Evolutionary conservation across 106 monocot species (phyloP).

Genomic region (Dioscorea dumetorum): DNA sequence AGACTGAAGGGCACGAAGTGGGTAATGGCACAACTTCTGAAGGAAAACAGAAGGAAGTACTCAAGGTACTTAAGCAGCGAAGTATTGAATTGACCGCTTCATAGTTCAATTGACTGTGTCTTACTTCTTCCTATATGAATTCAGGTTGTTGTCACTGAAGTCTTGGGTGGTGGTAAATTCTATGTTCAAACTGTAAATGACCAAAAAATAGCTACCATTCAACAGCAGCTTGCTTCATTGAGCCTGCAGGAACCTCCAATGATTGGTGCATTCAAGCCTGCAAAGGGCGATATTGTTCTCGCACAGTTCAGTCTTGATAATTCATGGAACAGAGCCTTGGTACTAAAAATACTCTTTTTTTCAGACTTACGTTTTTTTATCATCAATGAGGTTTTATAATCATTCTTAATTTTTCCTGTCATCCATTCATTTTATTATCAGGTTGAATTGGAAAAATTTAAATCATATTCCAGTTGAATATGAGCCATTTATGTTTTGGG

Average conservation of each 20-base stretch:
- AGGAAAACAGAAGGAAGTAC: slow-evolving; percentile 75
- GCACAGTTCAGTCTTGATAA: slow-evolving; percentile 88
- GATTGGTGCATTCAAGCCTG: slow-evolving; percentile 81
- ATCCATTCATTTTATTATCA: too few relatives aligned
- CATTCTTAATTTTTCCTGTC: too few relatives aligned
- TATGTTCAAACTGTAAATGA: slow-evolving; percentile 87
- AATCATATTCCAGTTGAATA: too few relatives aligned
- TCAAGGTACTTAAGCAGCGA: slow-evolving; percentile 36
- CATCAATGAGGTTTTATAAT: too few relatives aligned
- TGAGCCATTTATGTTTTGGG: too few relatives aligned
- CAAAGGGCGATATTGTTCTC: slow-evolving; percentile 86
- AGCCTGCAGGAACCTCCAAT: slow-evolving; percentile 79
- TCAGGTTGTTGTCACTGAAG: slow-evolving; percentile 94
- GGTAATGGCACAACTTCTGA: slow-evolving; percentile 54
- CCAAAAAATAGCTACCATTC: slow-evolving; percentile 62
- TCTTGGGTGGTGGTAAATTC: slow-evolving; percentile 86
- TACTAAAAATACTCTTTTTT: slow-evolving; percentile 16
- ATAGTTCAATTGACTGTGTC: not conserved
- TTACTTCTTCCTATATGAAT: slow-evolving; percentile 3
- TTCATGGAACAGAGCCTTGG: slow-evolving; percentile 98
- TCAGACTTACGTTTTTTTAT: too few relatives aligned
- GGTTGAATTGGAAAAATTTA: too few relatives aligned
- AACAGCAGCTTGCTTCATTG: slow-evolving; percentile 68
- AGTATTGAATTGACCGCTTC: not conserved
- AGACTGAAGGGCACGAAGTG: slow-evolving; percentile 81